Evolutionary conservation across 1,284 basidiomycete genomes (phyloP), one percentile per base, ranked within the genome.

Genomic region (Sutorius eximius): DNA sequence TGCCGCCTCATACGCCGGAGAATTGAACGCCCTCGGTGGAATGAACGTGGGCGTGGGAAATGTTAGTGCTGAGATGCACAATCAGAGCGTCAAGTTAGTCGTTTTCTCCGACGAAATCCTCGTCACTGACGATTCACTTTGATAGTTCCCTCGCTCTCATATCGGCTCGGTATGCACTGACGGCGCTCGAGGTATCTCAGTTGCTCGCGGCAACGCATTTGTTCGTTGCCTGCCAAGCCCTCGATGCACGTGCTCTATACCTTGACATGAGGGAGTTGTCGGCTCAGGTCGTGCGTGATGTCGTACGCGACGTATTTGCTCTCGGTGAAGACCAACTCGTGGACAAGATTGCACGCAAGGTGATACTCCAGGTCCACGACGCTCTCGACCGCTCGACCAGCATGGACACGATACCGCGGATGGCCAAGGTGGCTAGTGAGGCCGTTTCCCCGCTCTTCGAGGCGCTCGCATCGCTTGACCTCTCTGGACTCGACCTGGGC

Each of bases 31-130:
- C 69, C 82, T 93, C 13, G 70, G 70, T 18, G 91, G 91, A 3
- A 87, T 83, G 67, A 91, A 93, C 0, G 91, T 95, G 1, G 88
- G 87, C 11, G 92, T 91, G 4, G 90, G 91, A 66, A 84, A 92
- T 30, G 89, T 93, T 64, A 87, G 86, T 4, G 90, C 90, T 0
- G 91, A 93, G 72, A 90, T 92, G 86, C 89, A 92, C 64, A 94
- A 93, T 65, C 91, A 93, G 69, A 86, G 89, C 41, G 80, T 93
- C 65, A 93, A 91, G 87, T 89, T 59, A 61, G 86, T 73, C 0
- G 7, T 32, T 53, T n/a, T 45, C 42, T 44, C 29, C 56, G 52
- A 11, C 24, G 47, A 22, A 27, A 18, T 49, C 45, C 6, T n/a
- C 4, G 3, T 11, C 18, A 22, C 27, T 66, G 45, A 49, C 47